phyloP scores from a whole-genome alignment of 2,329 filamentous ascomycete genomes.

The Rhynchosporium agropyri region DNA sequence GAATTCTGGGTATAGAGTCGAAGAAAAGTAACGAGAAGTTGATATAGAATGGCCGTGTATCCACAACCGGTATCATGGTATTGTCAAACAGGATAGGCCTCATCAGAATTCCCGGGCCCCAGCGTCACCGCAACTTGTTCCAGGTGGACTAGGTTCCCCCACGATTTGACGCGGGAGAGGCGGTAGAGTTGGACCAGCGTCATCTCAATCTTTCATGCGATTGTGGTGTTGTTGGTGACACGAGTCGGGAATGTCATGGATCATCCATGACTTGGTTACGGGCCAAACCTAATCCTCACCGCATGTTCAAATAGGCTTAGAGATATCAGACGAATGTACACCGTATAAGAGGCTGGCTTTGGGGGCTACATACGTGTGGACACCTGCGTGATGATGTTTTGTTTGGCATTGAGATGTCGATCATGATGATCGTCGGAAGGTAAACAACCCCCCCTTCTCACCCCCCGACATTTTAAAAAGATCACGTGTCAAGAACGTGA shows the following conservation, averaged over 20 bases:
- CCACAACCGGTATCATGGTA: background rate
- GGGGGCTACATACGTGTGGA: background rate
- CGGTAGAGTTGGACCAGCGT: constrained; percentile 3
- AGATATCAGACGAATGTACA: background rate
- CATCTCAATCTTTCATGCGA: constrained; percentile 12
- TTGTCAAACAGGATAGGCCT: constrained; percentile 3
- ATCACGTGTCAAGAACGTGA: background rate
- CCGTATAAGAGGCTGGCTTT: background rate
- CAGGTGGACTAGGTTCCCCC: constrained; percentile 4
- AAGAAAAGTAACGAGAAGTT: constrained; percentile 1
- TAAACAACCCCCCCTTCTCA: no score
- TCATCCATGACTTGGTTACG: constrained; percentile 18
- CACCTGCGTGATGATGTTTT: background rate
- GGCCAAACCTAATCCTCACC: constrained; percentile 25
- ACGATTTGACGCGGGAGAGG: constrained; percentile 6
- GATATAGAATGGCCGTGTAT: background rate
- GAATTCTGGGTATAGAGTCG: background rate
- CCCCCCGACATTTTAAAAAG: background rate
- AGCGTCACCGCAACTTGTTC: background rate
- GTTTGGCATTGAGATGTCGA: constrained; percentile 7
- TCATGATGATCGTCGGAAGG: background rate
- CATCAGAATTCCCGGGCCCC: background rate
- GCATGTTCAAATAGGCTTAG: constrained; percentile 19
- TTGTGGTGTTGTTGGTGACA: background rate
- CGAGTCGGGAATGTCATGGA: constrained; percentile 15